Percentiles rank a stretch among this genome's conserved stretches.
phyloP scores from a whole-genome alignment of 129 eudicot genomes.

The Tagetes erecta region DNA sequence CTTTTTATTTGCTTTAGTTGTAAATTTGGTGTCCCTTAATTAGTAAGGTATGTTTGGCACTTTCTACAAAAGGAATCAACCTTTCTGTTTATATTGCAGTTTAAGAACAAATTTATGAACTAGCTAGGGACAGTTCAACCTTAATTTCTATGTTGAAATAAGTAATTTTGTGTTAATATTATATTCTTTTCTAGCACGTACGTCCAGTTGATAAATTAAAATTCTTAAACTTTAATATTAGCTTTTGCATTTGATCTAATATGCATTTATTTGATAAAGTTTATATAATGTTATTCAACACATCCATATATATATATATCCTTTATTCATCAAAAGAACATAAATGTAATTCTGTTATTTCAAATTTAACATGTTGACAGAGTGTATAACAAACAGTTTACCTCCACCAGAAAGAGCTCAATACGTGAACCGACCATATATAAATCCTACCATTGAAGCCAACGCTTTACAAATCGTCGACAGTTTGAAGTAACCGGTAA shows the following conservation, averaged over 20 bases:
- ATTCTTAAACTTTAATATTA: not conserved
- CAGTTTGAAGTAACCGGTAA: not conserved
- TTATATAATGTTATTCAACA: not conserved
- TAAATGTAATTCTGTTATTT: not conserved
- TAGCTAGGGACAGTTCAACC: not conserved
- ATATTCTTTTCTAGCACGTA: not conserved
- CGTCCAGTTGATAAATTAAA: not conserved
- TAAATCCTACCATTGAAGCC: not conserved
- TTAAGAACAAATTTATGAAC: not conserved
- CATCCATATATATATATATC: not conserved
- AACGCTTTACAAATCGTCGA: not conserved
- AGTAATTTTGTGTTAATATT: not conserved
- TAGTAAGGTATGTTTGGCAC: not conserved
- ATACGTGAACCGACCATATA: not conserved
- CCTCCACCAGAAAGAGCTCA: not conserved
- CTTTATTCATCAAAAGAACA: not conserved
- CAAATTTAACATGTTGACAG: not conserved
- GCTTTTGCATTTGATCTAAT: not conserved
- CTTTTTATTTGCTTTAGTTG: constrained; percentile 25
- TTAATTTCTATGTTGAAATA: not conserved
- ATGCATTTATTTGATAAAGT: not conserved
- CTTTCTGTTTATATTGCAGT: not conserved
- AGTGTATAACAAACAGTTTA: not conserved
- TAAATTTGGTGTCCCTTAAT: constrained; percentile 23
- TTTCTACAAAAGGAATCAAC: constrained; percentile 17